phyloP scores from a whole-genome alignment of 148 eudicot genomes.

The Diospyros kaki region DNA sequence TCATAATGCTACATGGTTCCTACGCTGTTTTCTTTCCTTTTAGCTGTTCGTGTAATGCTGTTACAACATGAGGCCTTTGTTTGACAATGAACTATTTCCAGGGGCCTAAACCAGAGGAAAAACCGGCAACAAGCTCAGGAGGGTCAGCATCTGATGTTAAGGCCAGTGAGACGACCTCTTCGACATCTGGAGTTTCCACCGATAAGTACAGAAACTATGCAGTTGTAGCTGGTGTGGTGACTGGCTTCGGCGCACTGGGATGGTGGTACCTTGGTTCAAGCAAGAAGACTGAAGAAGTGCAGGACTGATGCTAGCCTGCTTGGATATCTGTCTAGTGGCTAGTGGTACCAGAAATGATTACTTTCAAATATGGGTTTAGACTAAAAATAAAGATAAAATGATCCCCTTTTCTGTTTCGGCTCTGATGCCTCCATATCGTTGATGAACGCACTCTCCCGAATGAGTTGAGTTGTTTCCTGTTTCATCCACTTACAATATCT shows the following conservation, averaged over 20 bases:
- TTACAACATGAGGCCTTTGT: neutral
- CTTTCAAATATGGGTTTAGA: neutral
- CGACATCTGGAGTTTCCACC: slow-evolving; percentile 55
- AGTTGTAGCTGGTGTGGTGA: slow-evolving; percentile 61
- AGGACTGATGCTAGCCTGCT: slow-evolving; percentile 33
- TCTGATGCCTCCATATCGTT: no score
- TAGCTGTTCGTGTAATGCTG: neutral
- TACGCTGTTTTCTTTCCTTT: neutral
- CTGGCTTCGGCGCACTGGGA: slow-evolving; percentile 54
- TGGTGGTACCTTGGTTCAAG: slow-evolving; percentile 55
- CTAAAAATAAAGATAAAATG: no score
- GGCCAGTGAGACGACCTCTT: slow-evolving; percentile 37
- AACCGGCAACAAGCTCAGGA: slow-evolving; percentile 28
- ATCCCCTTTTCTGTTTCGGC: no score
- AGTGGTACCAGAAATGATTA: neutral
- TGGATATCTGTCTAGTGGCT: neutral
- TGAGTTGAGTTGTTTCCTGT: no score
- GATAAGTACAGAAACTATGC: slow-evolving; percentile 80
- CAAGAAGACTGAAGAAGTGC: slow-evolving; percentile 73
- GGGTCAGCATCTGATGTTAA: slow-evolving; percentile 51
- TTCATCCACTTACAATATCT: no score
- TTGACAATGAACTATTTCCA: slow-evolving; percentile 15
- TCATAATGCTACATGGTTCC: neutral
- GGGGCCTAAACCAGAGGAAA: slow-evolving; percentile 73
- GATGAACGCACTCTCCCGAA: no score